Base-by-base conservation (phyloP, 345 rosid species). In the Arabidopsis arenosa region DNA sequence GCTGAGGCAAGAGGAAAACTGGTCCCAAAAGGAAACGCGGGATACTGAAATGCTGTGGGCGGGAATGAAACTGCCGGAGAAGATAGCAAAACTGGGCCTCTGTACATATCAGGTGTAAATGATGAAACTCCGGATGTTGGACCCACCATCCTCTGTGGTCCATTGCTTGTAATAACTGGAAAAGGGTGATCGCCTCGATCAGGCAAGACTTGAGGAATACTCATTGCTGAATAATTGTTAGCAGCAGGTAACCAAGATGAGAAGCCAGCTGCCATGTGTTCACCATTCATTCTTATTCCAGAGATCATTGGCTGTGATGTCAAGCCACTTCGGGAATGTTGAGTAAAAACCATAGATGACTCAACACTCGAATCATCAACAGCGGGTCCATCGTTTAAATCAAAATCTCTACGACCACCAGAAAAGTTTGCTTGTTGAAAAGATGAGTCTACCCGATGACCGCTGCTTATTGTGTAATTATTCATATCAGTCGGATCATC, bases 351-450 rank as follows among this genome's bases (percentile, higher is more conserved):
- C 13, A 84, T 44, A 12, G 87, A 79, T 60, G 92, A 83, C 59
- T 90, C 97, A 6, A 74, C 78, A 77, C 67, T 65, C 28, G 17
- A 72, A 36, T 93, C 96, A 78, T 92, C 97, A 36, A 57, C 76
- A 59, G 75, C 66, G 0, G 97, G 97, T 43, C 96, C 97, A 85
- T 92, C 88, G 60, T 95, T 95, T 87, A 95, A 82, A 77, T 95
- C 99, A 53, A 92, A 92, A 80, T 88, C 97, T 75, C 91, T 83
- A 44, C 55, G 66, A 36, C 66, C 62, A 63, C 76, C 61, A 37
- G 32, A 4, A 47, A 85, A 59, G 49, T 77, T 82, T 18, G 59
- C 58, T 35, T 83, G 78, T 73, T 63, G 82, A 74, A 79, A 51
- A 9, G 76, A 78, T 17, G 56, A 63, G 67, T 88, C 90, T 11